These are phyloP conservation scores for Elsinoe ampelina DNA, from an alignment of 2,329 filamentous ascomycete genomes.

Conservation along the genomic window DNA sequence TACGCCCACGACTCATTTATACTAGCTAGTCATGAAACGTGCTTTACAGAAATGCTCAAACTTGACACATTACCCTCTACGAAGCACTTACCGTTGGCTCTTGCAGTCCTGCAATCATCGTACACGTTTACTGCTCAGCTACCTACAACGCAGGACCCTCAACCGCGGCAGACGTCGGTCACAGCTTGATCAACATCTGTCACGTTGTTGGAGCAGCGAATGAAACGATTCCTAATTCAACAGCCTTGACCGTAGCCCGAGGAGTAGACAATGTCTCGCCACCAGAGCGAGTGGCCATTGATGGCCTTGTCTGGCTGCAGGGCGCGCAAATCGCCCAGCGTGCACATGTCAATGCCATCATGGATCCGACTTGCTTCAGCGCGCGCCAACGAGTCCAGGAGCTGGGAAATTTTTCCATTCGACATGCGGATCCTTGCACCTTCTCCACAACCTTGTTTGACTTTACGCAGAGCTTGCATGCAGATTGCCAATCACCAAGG, in stretches of 20 bases:
- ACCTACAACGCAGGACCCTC: not conserved
- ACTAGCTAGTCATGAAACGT: not conserved
- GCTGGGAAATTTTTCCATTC: slow-evolving; percentile 8
- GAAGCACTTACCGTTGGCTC: not conserved
- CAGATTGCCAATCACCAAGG: not conserved
- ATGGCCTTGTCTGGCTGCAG: slow-evolving; percentile 1
- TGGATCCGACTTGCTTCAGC: not conserved
- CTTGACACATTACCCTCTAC: not conserved
- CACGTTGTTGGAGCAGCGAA: not conserved
- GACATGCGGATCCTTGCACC: slow-evolving; percentile 1
- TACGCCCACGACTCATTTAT: not conserved
- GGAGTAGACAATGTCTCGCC: not conserved
- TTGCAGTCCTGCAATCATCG: not conserved
- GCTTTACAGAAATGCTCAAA: not conserved
- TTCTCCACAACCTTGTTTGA: slow-evolving; percentile 11
- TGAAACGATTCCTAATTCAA: slow-evolving; percentile 2
- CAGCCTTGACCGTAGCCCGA: not conserved
- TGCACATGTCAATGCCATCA: slow-evolving; percentile 10
- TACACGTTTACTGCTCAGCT: not conserved
- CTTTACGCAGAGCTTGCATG: slow-evolving; percentile 4
- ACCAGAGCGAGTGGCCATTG: not conserved
- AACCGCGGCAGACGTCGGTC: not conserved
- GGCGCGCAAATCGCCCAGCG: not conserved
- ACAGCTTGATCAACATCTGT: not conserved
- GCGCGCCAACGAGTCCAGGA: not conserved